Conservation (phyloP, 2,329 filamentous ascomycete genomes). For the Sphaerulina musiva region DNA sequence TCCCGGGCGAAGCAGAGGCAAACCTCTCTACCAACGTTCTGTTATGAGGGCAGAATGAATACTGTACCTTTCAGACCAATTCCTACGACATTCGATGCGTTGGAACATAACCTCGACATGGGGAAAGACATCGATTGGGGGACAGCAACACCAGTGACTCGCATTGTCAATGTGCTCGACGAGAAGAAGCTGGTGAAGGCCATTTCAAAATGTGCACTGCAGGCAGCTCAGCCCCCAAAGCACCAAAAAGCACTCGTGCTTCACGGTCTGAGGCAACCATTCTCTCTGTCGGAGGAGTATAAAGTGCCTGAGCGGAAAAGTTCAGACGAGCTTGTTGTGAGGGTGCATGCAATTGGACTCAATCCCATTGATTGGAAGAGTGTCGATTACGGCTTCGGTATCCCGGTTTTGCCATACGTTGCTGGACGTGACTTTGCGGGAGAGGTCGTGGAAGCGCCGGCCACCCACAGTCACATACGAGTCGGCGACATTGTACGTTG, state of each 20-base stretch:
- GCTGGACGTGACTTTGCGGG: slow-evolving; percentile 22
- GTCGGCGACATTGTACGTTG: slow-evolving; percentile 13
- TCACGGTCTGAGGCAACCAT: slow-evolving; percentile 12
- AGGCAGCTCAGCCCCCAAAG: slow-evolving; percentile 4
- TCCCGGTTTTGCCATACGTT: slow-evolving; percentile 36
- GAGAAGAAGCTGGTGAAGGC: slow-evolving; percentile 14
- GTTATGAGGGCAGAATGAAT: slow-evolving; percentile 8
- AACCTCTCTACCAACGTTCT: not conserved
- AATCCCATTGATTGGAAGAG: slow-evolving; percentile 41
- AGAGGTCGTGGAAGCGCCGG: slow-evolving; percentile 27
- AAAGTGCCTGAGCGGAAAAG: slow-evolving; percentile 7
- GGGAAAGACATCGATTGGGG: slow-evolving; percentile 19
- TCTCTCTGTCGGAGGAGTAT: slow-evolving; percentile 10
- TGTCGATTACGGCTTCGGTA: slow-evolving; percentile 41
- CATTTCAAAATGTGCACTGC: slow-evolving; percentile 12
- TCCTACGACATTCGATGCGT: slow-evolving; percentile 9
- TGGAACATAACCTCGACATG: slow-evolving; percentile 2
- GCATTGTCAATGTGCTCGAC: slow-evolving; percentile 11
- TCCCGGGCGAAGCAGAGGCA: not conserved
- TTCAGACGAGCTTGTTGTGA: slow-evolving; percentile 36
- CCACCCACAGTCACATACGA: slow-evolving; percentile 39
- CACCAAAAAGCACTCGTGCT: slow-evolving; percentile 16
- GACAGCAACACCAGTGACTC: slow-evolving; percentile 17
- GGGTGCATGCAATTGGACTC: slow-evolving; percentile 34
- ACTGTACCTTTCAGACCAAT: slow-evolving; percentile 1